Base-by-base conservation (phyloP, 345 rosid genomes). In the Mangifera indica region DNA sequence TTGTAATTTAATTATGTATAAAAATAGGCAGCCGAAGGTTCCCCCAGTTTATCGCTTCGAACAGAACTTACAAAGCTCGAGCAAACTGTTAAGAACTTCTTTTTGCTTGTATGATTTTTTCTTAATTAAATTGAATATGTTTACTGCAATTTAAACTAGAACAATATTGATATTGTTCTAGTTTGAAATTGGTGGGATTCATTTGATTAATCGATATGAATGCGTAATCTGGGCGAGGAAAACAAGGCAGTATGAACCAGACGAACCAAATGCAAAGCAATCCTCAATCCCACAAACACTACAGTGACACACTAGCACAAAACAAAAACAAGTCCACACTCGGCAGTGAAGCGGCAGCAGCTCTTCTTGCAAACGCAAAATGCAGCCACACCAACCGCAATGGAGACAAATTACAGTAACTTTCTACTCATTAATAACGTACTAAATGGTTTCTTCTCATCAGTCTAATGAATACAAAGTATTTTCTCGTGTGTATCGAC, bases 371-470 rank as follows among this genome's bases (percentile, higher is more conserved):
- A 44, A 44, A 4, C 26, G 49, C n/a, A 29, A 53, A 55, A 57
- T 58, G 72, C 42, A 57, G 25, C 21, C 22, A 21, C 21, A n/a
- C 25, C 10, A 5, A 49, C 29, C 37, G 2, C 15, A 44, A 58
- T 24, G 63, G 40, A 5, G 64, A 55, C 63, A 58, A 40, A 67
- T 69, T 69, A 10, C 24, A 53, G 24, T 17, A 10, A 18, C 73
- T 69, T 24, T 1, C 22, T 58, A 17, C 22, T n/a, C 18, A 2
- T 69, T 45, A 24, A 53, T 69, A 42, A 56, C 63, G 15, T 56
- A 69, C 63, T 56, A 56, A 34, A 53, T 54, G n/a, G 26, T 70
- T 25, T 46, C 26, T 70, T 59, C 64, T 29, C 6, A 69, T 44
- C 63, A 21, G 18, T 40, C 17, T 14, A 58, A 22, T 54, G 32